These are phyloP conservation scores for Trifolium subterraneum DNA, from an alignment of 306 rosid genomes.

Conservation along the genomic window DNA sequence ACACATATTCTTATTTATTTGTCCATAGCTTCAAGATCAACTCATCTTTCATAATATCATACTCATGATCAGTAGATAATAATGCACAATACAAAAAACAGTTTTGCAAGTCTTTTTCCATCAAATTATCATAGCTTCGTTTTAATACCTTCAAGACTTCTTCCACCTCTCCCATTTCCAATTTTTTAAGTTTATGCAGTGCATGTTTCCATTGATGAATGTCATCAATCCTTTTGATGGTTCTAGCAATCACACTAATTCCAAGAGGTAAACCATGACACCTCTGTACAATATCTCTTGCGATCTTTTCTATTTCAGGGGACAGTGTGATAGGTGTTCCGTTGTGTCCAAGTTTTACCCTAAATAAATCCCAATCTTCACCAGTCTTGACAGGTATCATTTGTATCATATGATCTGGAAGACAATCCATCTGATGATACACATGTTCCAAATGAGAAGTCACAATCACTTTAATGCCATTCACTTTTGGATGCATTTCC, in stretches of 20 bases:
- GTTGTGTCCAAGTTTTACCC: neutral
- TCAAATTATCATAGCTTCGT: constrained; percentile 33
- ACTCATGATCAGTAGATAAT: neutral
- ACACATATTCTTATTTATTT: constrained; percentile 5
- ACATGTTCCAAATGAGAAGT: neutral
- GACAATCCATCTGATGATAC: neutral
- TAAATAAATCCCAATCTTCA: neutral
- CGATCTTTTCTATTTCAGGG: neutral
- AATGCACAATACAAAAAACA: constrained; percentile 40
- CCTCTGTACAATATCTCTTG: neutral
- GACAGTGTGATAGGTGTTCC: neutral
- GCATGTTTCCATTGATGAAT: constrained; percentile 3
- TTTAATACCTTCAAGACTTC: constrained; percentile 28
- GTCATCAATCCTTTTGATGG: neutral
- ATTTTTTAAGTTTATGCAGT: neutral
- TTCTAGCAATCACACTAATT: constrained; percentile 18
- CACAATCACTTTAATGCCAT: neutral
- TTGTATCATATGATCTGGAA: neutral
- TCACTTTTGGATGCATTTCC: neutral
- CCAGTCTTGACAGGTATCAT: neutral
- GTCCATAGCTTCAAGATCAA: constrained; percentile 8
- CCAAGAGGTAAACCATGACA: constrained; percentile 29
- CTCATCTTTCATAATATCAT: too few species aligned
- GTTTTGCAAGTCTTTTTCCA: constrained; percentile 3
- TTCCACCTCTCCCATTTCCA: constrained; percentile 14